These are phyloP conservation scores for Tarenaya hassleriana DNA, from an alignment of 345 rosid genomes.

Conservation along the genomic window DNA sequence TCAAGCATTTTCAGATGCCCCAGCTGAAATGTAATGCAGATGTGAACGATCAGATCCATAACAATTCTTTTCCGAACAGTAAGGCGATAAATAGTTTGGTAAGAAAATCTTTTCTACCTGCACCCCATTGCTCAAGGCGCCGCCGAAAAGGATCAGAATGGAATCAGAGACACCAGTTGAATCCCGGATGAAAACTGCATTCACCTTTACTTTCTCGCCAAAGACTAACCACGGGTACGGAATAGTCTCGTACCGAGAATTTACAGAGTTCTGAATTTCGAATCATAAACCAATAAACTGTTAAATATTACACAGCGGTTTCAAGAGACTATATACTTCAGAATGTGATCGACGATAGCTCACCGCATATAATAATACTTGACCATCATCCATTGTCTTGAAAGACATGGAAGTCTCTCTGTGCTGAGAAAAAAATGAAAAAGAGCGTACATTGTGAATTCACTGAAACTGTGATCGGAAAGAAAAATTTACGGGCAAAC, in stretches of 20 bases:
- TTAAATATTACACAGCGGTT: background rate
- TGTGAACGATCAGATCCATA: background rate
- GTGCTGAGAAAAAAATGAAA: conserved; percentile 46
- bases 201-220: conserved; percentile 93
- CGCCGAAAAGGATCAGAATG: conserved; percentile 79
- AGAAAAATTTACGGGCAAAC: background rate
- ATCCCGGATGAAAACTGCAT: conserved; percentile 84
- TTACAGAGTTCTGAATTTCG: conserved; percentile 80
- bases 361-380: conserved; percentile 78
- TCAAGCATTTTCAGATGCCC: conserved; percentile 95
- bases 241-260: conserved; percentile 75
- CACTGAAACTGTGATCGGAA: background rate
- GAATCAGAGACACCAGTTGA: conserved; percentile 99
- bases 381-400: conserved; percentile 98
- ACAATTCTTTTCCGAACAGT: background rate
- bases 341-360: conserved; percentile 26
- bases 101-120: conserved; percentile 43
- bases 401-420: conserved; percentile 92
- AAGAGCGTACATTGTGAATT: background rate
- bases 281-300: background rate
- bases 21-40: conserved; percentile 37
- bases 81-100: conserved; percentile 1
- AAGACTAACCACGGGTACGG: conserved; percentile 97
- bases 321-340: background rate
- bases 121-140: conserved; percentile 54